phyloP scores from a whole-genome alignment of 257 asterid species.

The Henckelia pumila region DNA sequence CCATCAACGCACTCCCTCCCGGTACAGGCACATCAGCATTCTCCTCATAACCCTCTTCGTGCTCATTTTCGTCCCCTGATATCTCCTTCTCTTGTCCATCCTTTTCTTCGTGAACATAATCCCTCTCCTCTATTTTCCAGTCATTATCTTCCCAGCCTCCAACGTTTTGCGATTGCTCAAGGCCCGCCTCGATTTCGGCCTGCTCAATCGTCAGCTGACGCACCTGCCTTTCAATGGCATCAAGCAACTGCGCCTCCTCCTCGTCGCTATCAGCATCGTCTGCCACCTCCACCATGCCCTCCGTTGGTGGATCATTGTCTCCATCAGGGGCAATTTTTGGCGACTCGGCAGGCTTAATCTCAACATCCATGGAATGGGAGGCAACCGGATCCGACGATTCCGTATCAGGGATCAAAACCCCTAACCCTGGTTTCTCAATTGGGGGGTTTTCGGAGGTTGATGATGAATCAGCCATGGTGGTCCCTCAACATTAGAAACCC shows the following conservation, averaged over 20 bases:
- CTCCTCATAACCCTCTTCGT: slow-evolving; percentile 27
- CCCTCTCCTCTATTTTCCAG: slow-evolving; percentile 13
- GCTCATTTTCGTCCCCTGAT: slow-evolving; percentile 23
- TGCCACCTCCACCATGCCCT: slow-evolving; percentile 25
- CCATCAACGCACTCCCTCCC: slow-evolving; percentile 17
- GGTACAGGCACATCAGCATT: slow-evolving; percentile 28
- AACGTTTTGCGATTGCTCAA: slow-evolving; percentile 10
- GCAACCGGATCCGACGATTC: slow-evolving; percentile 25
- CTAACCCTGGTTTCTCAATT: slow-evolving; percentile 30
- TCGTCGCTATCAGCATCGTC: slow-evolving; percentile 28
- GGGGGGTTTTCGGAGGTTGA: slow-evolving; percentile 36
- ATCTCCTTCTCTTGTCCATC: slow-evolving; percentile 21
- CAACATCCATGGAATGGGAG: neutral
- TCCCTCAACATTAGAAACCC: slow-evolving; percentile 35
- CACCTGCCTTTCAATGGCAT: slow-evolving; percentile 41
- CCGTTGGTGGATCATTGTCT: slow-evolving; percentile 24
- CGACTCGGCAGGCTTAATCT: slow-evolving; percentile 25
- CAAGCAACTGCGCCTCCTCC: slow-evolving; percentile 39
- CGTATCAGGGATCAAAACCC: slow-evolving; percentile 25
- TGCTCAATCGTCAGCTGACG: slow-evolving; percentile 32
- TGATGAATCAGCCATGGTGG: slow-evolving; percentile 42
- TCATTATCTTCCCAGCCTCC: slow-evolving; percentile 13
- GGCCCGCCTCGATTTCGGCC: slow-evolving; percentile 38
- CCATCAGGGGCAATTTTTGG: slow-evolving; percentile 27
- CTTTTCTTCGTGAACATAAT: slow-evolving; percentile 6